Evolutionary conservation across 768 basidiomycete genomes (phyloP), one percentile per base, ranked within the genome.

Genomic region (Pleurotus platypus): DNA sequence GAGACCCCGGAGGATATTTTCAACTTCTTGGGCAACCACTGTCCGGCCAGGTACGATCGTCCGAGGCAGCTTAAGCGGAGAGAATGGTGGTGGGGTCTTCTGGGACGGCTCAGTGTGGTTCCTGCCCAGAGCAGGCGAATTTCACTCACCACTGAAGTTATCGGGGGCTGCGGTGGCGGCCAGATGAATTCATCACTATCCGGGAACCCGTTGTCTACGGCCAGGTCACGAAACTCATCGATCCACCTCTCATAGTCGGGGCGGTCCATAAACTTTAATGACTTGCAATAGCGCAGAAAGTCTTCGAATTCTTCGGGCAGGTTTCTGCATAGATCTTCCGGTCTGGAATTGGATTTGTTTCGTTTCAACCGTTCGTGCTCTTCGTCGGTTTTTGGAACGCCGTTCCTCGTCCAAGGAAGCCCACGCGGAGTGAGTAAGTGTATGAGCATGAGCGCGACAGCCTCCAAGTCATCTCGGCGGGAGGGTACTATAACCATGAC

Each of bases 401-500:
- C 89, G 59, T 87, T 87, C 20, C 89, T 80, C 40, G 88, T 91
- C 89, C 89, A 92, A 15, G 81, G 71, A 20, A 92, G 79, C 7
- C 89, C 89, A 13, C 83, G 80, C 2, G 89, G 89, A 5, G 85
- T 92, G 45, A 92, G 75, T 22, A 92, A 76, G 65, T 92, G 89
- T 55, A 92, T 88, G 55, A 92, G 75, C 88, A 92, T 88, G 46
- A 92, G 74, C 2, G 87, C 87, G 16, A 81, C 75, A 0, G 89
- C 89, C 69, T 92, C 89, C 47, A 92, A 76, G 64, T 92, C 89
- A 64, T 92, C 89, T 57, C 89, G 78, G 47, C 89, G 81, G 57
- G 89, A 87, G 16, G 89, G 89, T 42, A 90, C 89, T 91, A 62
- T 53, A 57, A 53, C 57, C 64, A 62, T 13, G n/a, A 39, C 27